Base-by-base conservation (phyloP, 2,329 filamentous ascomycete species). In the Diplodia seriata region DNA sequence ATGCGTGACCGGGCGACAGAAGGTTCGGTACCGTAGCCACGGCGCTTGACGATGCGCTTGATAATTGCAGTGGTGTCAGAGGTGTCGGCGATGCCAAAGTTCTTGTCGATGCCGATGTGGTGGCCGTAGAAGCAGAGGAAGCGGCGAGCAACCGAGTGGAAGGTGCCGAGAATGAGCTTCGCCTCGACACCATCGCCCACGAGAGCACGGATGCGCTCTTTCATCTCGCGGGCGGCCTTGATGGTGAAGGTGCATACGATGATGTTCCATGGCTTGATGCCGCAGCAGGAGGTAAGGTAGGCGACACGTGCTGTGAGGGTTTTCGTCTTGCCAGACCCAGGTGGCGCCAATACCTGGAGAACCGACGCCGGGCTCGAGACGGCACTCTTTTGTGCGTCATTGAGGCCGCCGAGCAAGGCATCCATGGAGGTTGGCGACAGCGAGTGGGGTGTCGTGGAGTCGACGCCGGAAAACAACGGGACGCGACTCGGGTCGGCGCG, bases 201-300 rank as follows among this genome's bases (percentile, higher is more conserved):
- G n/a, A 92, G 85, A 68, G 86, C 90, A 0, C 89, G 88, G 68
- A 98, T 92, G 8, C 94, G 88, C 75, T 93, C 89, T 74, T 93
- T 93, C 94, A 99, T 99, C 81, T 98, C 94, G 20, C 86, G 87
- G 20, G 94, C 92, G 0, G 95, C 94, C 78, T 98, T 98, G 77
- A 97, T 93, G 1, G 95, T 99, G 76, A 99, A 99, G 0, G 94
- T 98, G 70, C 94, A 95, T 69, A 97, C 94, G 69, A 99, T 89
- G 74, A 98, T 89, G 81, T 97, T 93, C 81, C 91, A 89, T 74
- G 94, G 94, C 68, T 88, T 86, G 73, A 92, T 87, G 51, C 89
- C 87, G 72, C 87, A 82, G 73, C 91, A 84, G 62, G 90, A 87
- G 66, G 97, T 86, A 36, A 97, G 87, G 85, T 94, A 96, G 73